phyloP scores from a whole-genome alignment of 768 basidiomycete species.

The Boletus fagicola region DNA sequence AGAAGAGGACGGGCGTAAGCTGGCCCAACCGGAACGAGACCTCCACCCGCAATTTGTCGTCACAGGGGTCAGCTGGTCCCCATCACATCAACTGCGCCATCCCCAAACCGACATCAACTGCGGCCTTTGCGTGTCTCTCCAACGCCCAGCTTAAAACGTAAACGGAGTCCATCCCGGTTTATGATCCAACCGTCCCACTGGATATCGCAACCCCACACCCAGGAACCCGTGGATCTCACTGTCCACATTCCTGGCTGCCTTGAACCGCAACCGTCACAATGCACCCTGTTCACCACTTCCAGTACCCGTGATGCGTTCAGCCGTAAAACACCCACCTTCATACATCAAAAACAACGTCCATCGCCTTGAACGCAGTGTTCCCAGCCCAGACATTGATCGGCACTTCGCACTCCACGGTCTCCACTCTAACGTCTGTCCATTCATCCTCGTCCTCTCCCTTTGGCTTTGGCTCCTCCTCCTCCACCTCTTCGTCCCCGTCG shows the following conservation, averaged over 20 bases:
- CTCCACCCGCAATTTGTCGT: background rate
- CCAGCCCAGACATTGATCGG: constrained; percentile 87
- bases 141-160: background rate
- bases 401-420: constrained; percentile 94
- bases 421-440: constrained; percentile 68
- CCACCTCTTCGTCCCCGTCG: constrained; percentile 46
- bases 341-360: constrained; percentile 76
- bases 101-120: constrained; percentile 4
- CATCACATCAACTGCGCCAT: constrained; percentile 6
- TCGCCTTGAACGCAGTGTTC: constrained; percentile 81
- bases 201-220: too few relatives aligned
- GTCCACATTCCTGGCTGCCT: too few relatives aligned
- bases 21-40: background rate
- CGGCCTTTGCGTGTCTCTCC: constrained; percentile 6
- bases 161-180: background rate
- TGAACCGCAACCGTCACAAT: background rate
- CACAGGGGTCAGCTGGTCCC: constrained; percentile 14
- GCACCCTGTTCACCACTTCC: background rate
- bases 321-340: constrained; percentile 25
- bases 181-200: too few relatives aligned
- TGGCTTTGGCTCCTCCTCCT: constrained; percentile 33
- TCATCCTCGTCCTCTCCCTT: constrained; percentile 55
- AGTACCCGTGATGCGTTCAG: background rate
- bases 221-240: background rate
- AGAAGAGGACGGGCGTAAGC: background rate